Percentiles rank a stretch among this genome's conserved stretches.
Evolutionary conservation across 306 rosid species (phyloP).

Genomic region (Hippophae gyantsensis): DNA sequence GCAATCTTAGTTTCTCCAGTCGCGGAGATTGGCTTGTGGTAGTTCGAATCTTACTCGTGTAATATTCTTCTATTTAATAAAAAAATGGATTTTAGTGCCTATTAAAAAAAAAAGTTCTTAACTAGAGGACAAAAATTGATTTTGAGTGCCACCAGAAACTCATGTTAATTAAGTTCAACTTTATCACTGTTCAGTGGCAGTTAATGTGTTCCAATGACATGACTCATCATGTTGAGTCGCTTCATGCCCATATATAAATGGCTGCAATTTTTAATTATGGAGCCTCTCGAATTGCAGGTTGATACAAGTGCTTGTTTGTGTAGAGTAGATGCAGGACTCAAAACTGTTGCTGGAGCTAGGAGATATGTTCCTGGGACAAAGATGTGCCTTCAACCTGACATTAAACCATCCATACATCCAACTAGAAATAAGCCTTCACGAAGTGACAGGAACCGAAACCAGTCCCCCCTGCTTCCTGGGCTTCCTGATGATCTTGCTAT

Average conservation of each 20-base stretch:
- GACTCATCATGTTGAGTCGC: slow-evolving; percentile 8
- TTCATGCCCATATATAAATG: neutral
- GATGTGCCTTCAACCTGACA: slow-evolving; percentile 84
- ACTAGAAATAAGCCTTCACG: slow-evolving; percentile 66
- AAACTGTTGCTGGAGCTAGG: slow-evolving; percentile 72
- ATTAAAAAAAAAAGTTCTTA: no score
- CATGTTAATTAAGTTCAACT: neutral
- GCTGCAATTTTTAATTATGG: neutral
- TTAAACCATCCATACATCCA: slow-evolving; percentile 80
- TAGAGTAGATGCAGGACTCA: slow-evolving; percentile 74
- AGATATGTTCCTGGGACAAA: slow-evolving; percentile 72
- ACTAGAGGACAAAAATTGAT: neutral
- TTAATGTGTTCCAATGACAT: neutral
- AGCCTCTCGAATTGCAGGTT: slow-evolving; percentile 44
- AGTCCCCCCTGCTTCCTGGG: slow-evolving; percentile 77
- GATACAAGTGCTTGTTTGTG: slow-evolving; percentile 81
- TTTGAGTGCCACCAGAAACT: neutral
- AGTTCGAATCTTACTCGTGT: no score
- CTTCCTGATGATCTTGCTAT: slow-evolving; percentile 89
- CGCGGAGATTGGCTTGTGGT: no score
- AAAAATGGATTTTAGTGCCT: no score
- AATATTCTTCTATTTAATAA: no score
- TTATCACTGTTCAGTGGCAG: neutral
- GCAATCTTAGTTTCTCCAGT: neutral
- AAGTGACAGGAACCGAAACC: slow-evolving; percentile 65